Evolutionary conservation across 352 stramenopile genomes (phyloP).

Genomic region (Elongisporangium undulatum): DNA sequence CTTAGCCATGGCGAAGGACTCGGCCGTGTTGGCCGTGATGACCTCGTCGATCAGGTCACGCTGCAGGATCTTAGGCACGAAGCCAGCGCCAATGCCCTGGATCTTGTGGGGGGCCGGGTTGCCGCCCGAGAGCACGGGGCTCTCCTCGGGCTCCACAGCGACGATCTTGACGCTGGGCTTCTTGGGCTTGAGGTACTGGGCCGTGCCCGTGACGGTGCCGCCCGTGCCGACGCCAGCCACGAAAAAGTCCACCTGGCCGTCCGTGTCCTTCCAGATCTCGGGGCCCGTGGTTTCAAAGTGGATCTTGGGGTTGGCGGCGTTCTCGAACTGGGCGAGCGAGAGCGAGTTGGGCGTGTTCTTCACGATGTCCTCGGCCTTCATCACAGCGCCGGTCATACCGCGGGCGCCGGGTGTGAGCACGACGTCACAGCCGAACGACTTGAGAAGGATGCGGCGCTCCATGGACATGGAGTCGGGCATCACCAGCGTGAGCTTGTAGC

Average conservation of each 20-base stretch:
- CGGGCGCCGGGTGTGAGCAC: constrained; percentile 89
- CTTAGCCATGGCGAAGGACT: constrained; percentile 86
- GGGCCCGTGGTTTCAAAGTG: constrained; percentile 87
- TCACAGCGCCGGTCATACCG: constrained; percentile 74
- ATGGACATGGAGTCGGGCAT: constrained; percentile 96
- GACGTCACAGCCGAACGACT: constrained; percentile 90
- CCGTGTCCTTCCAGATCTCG: constrained; percentile 88
- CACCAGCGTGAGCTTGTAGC: constrained; percentile 92
- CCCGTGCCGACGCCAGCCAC: constrained; percentile 86
- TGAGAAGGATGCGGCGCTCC: constrained; percentile 94
- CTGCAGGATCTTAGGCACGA: constrained; percentile 76
- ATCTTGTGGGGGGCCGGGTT: constrained; percentile 84
- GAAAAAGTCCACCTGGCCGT: constrained; percentile 85
- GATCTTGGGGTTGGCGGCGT: constrained; percentile 95
- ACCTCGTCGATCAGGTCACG: constrained; percentile 88
- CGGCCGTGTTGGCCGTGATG: constrained; percentile 71
- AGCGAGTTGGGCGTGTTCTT: constrained; percentile 72
- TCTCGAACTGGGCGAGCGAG: constrained; percentile 95
- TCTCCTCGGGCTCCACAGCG: constrained; percentile 82
- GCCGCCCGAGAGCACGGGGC: constrained; percentile 74
- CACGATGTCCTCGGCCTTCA: constrained; percentile 77
- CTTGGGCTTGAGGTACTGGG: constrained; percentile 83
- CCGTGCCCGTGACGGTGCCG: constrained; percentile 84
- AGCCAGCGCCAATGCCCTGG: constrained; percentile 82
- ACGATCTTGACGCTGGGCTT: constrained; percentile 82